Percentiles rank a stretch among this genome's conserved stretches.
Conservation (phyloP, 2,329 filamentous ascomycete genomes). For the Venturia pyrina region DNA sequence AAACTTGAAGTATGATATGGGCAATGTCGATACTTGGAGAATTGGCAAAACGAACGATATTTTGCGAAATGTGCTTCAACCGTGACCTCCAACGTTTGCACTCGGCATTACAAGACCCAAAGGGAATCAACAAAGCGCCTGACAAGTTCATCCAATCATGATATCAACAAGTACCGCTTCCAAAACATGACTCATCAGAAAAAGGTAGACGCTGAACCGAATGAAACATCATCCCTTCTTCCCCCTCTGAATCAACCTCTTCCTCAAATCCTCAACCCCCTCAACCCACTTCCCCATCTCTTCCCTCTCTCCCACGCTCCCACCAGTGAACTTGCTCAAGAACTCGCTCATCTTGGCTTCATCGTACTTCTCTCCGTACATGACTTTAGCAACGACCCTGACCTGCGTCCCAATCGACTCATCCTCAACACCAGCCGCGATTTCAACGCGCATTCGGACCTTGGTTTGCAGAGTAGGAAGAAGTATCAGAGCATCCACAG, state of each 20-base stretch:
- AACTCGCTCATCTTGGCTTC: slow-evolving; percentile 67
- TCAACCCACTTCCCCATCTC: slow-evolving; percentile 32
- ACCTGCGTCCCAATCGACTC: slow-evolving; percentile 39
- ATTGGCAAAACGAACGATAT: too few relatives aligned
- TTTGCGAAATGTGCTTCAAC: too few relatives aligned
- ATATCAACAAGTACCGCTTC: background rate
- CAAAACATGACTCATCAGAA: background rate
- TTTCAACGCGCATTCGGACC: slow-evolving; percentile 50
- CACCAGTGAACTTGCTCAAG: slow-evolving; percentile 39
- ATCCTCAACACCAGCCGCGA: slow-evolving; percentile 45
- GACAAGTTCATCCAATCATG: background rate
- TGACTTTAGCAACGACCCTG: slow-evolving; percentile 43
- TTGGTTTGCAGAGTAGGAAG: slow-evolving; percentile 58
- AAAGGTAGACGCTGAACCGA: background rate
- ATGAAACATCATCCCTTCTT: slow-evolving; percentile 25
- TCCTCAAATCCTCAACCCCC: slow-evolving; percentile 33
- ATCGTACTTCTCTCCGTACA: slow-evolving; percentile 73
- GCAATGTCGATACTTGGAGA: too few relatives aligned
- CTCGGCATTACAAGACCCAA: background rate
- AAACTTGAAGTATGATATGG: too few relatives aligned
- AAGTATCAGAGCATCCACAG: slow-evolving; percentile 52
- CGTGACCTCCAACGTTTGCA: background rate
- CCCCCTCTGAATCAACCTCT: slow-evolving; percentile 34
- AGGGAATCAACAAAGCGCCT: background rate
- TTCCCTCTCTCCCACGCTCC: slow-evolving; percentile 17